Evolutionary conservation across 2,329 filamentous ascomycete genomes (phyloP).

Genomic region (Ceratocystis variospora): DNA sequence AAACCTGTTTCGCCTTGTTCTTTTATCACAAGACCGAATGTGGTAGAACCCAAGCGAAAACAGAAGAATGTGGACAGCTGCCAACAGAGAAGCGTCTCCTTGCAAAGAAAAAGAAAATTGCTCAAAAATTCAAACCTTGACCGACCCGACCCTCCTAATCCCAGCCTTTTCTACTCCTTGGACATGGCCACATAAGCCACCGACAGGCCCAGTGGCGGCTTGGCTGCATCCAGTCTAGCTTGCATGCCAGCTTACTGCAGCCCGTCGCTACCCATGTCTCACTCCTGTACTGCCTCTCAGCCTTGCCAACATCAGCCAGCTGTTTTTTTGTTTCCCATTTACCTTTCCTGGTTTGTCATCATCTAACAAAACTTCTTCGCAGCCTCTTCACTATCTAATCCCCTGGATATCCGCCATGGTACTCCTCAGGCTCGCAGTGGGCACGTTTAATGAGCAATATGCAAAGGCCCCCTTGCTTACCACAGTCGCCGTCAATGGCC

Average conservation of each 20-base stretch:
- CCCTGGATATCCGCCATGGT: conserved; percentile 15
- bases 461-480: conserved; percentile 54
- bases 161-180: not conserved
- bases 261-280: not conserved
- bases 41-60: not conserved
- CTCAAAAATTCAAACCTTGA: not conserved
- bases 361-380: not conserved
- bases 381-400: conserved; percentile 16
- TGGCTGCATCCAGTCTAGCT: not conserved
- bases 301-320: not conserved
- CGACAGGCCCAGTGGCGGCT: not conserved
- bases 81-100: not conserved
- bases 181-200: not conserved
- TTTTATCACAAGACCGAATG: conserved; percentile 2
- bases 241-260: not conserved
- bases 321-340: not conserved
- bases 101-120: not conserved
- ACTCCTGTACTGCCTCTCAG: not conserved
- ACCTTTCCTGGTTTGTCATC: not conserved
- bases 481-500: conserved; percentile 97
- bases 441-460: conserved; percentile 12
- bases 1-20: not conserved
- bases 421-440: conserved; percentile 3
- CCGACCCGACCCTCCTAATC: not conserved
- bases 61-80: conserved; percentile 5